Conservation (phyloP, 306 rosid species). For the Acacia crassicarpa region DNA sequence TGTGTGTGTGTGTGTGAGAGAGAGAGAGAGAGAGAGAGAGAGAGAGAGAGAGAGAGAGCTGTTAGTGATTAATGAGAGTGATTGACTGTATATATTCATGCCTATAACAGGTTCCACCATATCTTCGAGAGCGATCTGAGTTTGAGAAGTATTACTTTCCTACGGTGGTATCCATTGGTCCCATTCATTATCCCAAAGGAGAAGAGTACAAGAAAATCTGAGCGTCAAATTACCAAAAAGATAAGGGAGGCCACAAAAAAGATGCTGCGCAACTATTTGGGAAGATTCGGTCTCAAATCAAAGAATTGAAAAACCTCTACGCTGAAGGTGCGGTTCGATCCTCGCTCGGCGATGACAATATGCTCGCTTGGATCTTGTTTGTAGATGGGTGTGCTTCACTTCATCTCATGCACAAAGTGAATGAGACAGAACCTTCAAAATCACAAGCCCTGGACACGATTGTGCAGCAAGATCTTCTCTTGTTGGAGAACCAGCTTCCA, state of each 20-base stretch:
- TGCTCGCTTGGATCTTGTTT: slow-evolving; percentile 17
- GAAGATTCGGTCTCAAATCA: background rate
- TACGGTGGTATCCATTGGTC: background rate
- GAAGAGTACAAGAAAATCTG: background rate
- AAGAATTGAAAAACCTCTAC: background rate
- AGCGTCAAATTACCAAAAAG: background rate
- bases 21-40: too few relatives aligned
- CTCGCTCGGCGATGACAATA: background rate
- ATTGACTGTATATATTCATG: too few relatives aligned
- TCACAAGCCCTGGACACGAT: background rate
- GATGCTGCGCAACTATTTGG: background rate
- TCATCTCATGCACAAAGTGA: background rate
- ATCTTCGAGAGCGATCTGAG: background rate
- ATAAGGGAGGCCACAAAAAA: background rate
- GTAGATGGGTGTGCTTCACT: slow-evolving; percentile 30
- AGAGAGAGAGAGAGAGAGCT: too few relatives aligned
- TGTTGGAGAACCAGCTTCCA: background rate
- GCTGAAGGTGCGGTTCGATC: background rate
- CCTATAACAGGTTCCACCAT: background rate
- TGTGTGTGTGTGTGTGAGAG: too few relatives aligned
- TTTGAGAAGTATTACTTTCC: background rate
- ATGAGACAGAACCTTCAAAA: background rate
- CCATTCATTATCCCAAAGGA: background rate
- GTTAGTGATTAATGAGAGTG: background rate
- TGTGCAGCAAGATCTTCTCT: background rate